phyloP scores from a whole-genome alignment of 2,329 filamentous ascomycete genomes.

The Trichoderma aggressivum region DNA sequence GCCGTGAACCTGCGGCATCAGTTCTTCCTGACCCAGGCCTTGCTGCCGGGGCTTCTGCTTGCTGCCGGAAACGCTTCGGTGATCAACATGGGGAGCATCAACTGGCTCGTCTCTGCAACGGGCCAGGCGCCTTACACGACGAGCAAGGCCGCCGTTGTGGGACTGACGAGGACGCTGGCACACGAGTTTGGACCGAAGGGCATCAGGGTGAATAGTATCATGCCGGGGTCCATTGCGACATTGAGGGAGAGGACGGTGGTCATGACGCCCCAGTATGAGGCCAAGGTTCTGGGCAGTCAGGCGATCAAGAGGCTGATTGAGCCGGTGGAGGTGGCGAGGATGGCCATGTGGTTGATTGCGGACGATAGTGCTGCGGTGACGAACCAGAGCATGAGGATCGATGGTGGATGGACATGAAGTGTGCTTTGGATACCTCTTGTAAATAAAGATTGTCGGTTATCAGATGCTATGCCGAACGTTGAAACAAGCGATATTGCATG shows the following conservation, averaged over 20 bases:
- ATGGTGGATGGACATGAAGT: conserved; percentile 17
- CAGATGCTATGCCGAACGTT: neutral
- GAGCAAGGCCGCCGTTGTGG: conserved; percentile 54
- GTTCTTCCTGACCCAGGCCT: conserved; percentile 70
- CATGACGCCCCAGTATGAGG: conserved; percentile 40
- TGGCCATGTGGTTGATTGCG: conserved; percentile 44
- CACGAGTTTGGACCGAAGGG: conserved; percentile 48
- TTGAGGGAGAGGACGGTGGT: conserved; percentile 43
- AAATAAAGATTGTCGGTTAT: neutral
- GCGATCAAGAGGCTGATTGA: conserved; percentile 40
- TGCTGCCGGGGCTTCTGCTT: conserved; percentile 54
- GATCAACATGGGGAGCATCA: conserved; percentile 53
- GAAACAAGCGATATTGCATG: neutral
- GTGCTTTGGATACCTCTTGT: too few species aligned
- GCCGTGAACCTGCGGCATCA: conserved; percentile 43
- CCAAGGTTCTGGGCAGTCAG: conserved; percentile 40
- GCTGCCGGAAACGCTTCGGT: conserved; percentile 10
- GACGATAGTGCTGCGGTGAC: conserved; percentile 35
- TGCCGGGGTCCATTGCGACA: conserved; percentile 48
- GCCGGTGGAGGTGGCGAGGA: conserved; percentile 44
- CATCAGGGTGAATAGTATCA: conserved; percentile 48
- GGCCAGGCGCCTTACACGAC: conserved; percentile 47
- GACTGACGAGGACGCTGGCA: conserved; percentile 53
- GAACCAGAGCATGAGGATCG: conserved; percentile 17
- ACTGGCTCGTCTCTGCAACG: conserved; percentile 42